phyloP scores from a whole-genome alignment of 345 rosid species.

The Xanthoceras sorbifolium region DNA sequence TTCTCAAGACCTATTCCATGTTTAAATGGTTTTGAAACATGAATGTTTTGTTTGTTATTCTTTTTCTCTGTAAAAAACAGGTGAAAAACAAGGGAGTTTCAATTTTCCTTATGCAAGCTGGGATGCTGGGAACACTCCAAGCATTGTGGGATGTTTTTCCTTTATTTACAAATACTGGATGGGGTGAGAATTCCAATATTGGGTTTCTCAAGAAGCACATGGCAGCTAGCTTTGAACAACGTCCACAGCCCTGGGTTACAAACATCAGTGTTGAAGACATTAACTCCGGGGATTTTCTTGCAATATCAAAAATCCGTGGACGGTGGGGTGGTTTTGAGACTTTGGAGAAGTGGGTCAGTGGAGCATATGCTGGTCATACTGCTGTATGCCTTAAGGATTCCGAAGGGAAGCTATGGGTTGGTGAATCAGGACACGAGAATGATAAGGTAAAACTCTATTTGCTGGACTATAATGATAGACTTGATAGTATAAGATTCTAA shows the following conservation, averaged over 20 bases:
- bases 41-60: not conserved
- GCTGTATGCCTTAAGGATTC: slow-evolving; percentile 91
- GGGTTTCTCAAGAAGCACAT: slow-evolving; percentile 87
- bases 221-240: slow-evolving; percentile 74
- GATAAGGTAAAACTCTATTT: slow-evolving; percentile 57
- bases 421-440: slow-evolving; percentile 96
- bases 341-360: slow-evolving; percentile 98
- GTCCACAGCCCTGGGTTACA: slow-evolving; percentile 85
- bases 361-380: slow-evolving; percentile 95
- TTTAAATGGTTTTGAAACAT: slow-evolving; percentile 12
- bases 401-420: slow-evolving; percentile 94
- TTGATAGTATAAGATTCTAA: not conserved
- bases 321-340: slow-evolving; percentile 99
- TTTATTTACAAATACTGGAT: slow-evolving; percentile 86
- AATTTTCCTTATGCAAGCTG: slow-evolving; percentile 96
- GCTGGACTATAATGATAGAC: not conserved
- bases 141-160: slow-evolving; percentile 98
- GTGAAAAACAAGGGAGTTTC: slow-evolving; percentile 89
- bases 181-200: slow-evolving; percentile 90
- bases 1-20: not conserved
- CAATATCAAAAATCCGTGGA: slow-evolving; percentile 86
- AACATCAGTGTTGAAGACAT: slow-evolving; percentile 68
- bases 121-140: slow-evolving; percentile 91
- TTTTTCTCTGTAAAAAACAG: slow-evolving; percentile 39
- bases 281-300: slow-evolving; percentile 90